Conservation (phyloP, 2,329 filamentous ascomycete species). For the Aspergillus brasiliensis region DNA sequence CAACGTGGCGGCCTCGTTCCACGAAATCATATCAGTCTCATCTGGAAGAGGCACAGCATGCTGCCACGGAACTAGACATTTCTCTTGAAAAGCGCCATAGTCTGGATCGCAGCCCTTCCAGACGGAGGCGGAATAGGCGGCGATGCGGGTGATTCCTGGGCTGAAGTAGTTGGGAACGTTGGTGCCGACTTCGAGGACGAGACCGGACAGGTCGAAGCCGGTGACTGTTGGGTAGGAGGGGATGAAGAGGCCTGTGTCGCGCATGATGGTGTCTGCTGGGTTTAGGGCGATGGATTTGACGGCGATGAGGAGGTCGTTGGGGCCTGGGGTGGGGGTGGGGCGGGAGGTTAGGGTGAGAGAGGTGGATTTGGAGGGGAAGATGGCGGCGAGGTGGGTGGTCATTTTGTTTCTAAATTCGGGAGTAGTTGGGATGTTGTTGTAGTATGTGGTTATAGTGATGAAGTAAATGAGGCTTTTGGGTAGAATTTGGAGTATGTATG, state of each 20-base stretch:
- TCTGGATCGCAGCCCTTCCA: slow-evolving; percentile 50
- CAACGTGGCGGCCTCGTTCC: slow-evolving; percentile 45
- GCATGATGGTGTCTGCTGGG: slow-evolving; percentile 49
- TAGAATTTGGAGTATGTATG: neutral
- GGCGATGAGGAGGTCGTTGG: slow-evolving; percentile 50
- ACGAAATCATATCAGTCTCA: slow-evolving; percentile 30
- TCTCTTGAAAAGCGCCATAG: slow-evolving; percentile 53
- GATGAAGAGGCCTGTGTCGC: slow-evolving; percentile 47
- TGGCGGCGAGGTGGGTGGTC: slow-evolving; percentile 47
- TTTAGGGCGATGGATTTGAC: slow-evolving; percentile 55
- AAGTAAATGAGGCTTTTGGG: neutral
- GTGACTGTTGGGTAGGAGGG: slow-evolving; percentile 43
- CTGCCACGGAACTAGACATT: slow-evolving; percentile 47
- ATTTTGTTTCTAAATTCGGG: slow-evolving; percentile 19
- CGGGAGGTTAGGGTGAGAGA: slow-evolving; percentile 41
- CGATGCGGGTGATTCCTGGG: slow-evolving; percentile 41
- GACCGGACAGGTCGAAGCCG: slow-evolving; percentile 46
- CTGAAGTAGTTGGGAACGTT: slow-evolving; percentile 39
- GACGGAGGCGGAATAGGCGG: slow-evolving; percentile 41
- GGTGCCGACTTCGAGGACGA: slow-evolving; percentile 47
- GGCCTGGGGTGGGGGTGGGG: slow-evolving; percentile 49
- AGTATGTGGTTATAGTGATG: too few relatives aligned
- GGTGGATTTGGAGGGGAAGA: slow-evolving; percentile 37
- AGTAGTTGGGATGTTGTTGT: too few relatives aligned
- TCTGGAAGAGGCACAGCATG: slow-evolving; percentile 42